Evolutionary conservation across 106 monocot genomes (phyloP), one percentile per base, ranked within the genome.

Genomic region (Dendrobium catenatum): DNA sequence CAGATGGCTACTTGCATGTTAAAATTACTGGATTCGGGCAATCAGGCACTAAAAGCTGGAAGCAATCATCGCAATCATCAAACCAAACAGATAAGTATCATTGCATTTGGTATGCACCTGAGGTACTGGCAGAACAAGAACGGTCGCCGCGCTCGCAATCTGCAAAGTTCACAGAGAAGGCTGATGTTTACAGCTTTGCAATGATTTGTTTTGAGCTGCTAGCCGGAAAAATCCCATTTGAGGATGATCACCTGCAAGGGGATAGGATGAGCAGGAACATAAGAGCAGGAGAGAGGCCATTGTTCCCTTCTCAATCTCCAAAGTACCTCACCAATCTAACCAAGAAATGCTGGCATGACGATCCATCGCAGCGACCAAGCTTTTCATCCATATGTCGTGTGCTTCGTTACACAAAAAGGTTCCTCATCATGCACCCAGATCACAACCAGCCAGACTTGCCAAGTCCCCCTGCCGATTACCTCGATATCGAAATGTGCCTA

Each of bases 221-320:
- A 91, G 15, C 13, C 13, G 51, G 51, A 11, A 51, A 51, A 51
- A 51, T 51, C 51, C 51, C 94, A 2, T 97, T 97, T 43, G 94
- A 94, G 44, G 96, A 97, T 47, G 73, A 86, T 33, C 94, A 97
- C 83, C 82, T 97, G 37, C 92, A 91, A 48, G 96, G 96, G 22
- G 94, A 90, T n/a, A 92, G 89, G 80, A 94, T 92, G 90, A 89
- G 87, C 83, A 87, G 86, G 85, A 97, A 94, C 85, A 89, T 97
- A 24, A 85, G 85, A 41, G 88, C 86, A 15, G 93, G 92, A n/a
- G 94, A 89, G 73, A 81, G 94, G 73, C 96, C 96, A 6, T 73
- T 97, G 86, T 94, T 94, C 68, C 92, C 96, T 6, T 89, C 83
- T 72, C 83, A 86, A 51, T 85, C 88, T 13, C 94, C 94, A 0